Evolutionary conservation across 192 early-diverging fungal genomes (phyloP), one percentile per base, ranked within the genome.

Genomic region (Gaertneriomyces sp.): DNA sequence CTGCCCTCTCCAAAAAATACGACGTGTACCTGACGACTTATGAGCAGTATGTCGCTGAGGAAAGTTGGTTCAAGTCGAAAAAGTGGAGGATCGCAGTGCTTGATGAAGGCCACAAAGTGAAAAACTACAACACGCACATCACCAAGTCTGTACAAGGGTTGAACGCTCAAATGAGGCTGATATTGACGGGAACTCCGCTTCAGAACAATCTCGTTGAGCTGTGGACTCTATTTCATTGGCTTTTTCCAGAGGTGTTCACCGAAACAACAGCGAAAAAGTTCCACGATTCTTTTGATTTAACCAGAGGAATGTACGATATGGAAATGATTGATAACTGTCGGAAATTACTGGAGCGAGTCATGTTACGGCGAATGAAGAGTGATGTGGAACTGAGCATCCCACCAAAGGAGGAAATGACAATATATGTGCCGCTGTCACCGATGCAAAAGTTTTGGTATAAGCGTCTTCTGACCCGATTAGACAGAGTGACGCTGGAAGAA

Each of bases 101-200:
- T 42, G 96, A 98, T 64, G 94, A 98, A 77, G 96, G 91, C 14
- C 96, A 98, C 74, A 88, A 91, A 46, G 87, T 98, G 81, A 98
- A 98, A 66, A 98, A 98, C 77, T 78, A 93, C 73, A 87, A 95
- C 63, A 92, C 93, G 68, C 88, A 89, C 63, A 74, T 96, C 39
- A 83, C 94, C 33, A 78, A 78, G 5, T 90, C 94, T 43, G 81
- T 98, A 25, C 94, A 92, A 63, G 73, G 76, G 0, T 88, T 91
- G 74, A 78, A 87, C 41, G 87, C 89, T 46, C 85, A 89, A 20
- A 93, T 92, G 70, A 82, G 94, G 2, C 75, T 96, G 25, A 74
- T 98, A 7, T 75, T 98, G 42, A 95, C 93, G 5, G 96, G 96
- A 40, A 98, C 96, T 44, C 96, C 96, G n/a, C 75, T 98, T 46